A percentile compares a stretch with the other conserved stretches of the same genome.
phyloP scores from a whole-genome alignment of 805 yeast genomes.

The Zygoascus ofunaensis region DNA sequence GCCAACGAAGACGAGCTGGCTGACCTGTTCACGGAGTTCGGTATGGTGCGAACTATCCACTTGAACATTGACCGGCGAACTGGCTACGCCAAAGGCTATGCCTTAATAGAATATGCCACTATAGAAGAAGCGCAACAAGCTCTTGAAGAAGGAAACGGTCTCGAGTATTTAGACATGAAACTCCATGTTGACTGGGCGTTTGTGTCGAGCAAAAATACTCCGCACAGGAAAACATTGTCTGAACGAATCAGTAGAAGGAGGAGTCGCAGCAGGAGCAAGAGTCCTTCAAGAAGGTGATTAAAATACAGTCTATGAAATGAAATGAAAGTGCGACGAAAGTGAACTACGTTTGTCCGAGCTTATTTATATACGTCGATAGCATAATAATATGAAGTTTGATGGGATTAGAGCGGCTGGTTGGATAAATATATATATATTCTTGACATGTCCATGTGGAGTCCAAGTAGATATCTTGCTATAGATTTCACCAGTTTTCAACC shows the following conservation, averaged over 20 bases:
- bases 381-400: no score
- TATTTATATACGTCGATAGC: no score
- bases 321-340: neutral
- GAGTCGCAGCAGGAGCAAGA: constrained; percentile 3
- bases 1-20: constrained; percentile 37
- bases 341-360: no score
- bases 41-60: constrained; percentile 32
- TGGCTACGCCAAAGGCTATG: constrained; percentile 38
- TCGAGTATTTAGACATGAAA: constrained; percentile 28
- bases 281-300: constrained; percentile 7
- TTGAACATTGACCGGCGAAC: constrained; percentile 37
- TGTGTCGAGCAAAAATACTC: constrained; percentile 14
- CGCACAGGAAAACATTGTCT: neutral
- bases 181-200: constrained; percentile 34
- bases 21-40: constrained; percentile 36
- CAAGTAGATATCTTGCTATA: no score
- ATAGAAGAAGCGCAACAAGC: constrained; percentile 31
- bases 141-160: constrained; percentile 24
- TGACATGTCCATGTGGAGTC: no score
- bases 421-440: no score
- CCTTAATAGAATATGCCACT: constrained; percentile 31
- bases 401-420: no score
- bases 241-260: neutral
- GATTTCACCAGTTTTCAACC: no score
- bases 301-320: constrained; percentile 2